Conservation (phyloP, 2,329 filamentous ascomycete genomes). For the Colletotrichum sp. region DNA sequence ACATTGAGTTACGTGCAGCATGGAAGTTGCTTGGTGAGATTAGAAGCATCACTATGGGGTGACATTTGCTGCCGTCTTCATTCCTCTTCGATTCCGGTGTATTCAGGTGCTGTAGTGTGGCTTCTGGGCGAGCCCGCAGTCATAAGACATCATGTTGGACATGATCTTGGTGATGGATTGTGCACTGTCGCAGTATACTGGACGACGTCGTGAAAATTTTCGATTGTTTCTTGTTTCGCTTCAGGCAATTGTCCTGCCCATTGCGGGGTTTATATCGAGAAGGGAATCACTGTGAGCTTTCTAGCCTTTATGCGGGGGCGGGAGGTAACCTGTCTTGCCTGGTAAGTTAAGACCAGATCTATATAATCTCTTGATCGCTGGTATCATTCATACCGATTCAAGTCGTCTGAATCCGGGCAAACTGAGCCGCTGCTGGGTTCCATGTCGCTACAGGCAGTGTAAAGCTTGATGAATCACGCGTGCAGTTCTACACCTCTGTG, state of each 20-base stretch:
- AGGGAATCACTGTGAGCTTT: background rate
- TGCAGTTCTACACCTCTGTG: too few species aligned
- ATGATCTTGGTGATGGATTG: background rate
- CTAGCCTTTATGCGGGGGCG: background rate
- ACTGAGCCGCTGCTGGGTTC: too few species aligned
- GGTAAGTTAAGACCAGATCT: background rate
- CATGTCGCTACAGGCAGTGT: too few species aligned
- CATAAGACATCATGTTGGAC: background rate
- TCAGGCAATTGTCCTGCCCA: background rate
- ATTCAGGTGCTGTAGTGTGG: background rate
- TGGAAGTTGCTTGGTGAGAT: fast-evolving
- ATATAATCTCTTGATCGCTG: background rate
- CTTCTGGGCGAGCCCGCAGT: too few species aligned
- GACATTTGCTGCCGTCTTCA: fast-evolving
- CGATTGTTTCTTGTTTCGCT: background rate
- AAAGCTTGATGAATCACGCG: too few species aligned
- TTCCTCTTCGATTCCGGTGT: background rate
- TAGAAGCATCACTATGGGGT: fast-evolving
- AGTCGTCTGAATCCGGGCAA: too few species aligned
- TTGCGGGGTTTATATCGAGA: background rate
- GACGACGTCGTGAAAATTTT: fast-evolving
- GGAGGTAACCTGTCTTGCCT: background rate
- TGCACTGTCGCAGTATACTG: too few species aligned
- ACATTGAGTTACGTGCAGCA: fast-evolving
- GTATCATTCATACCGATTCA: too few species aligned